Evolutionary conservation across 1,284 basidiomycete genomes (phyloP).

Genomic region (Trichosporon coremiiforme): DNA sequence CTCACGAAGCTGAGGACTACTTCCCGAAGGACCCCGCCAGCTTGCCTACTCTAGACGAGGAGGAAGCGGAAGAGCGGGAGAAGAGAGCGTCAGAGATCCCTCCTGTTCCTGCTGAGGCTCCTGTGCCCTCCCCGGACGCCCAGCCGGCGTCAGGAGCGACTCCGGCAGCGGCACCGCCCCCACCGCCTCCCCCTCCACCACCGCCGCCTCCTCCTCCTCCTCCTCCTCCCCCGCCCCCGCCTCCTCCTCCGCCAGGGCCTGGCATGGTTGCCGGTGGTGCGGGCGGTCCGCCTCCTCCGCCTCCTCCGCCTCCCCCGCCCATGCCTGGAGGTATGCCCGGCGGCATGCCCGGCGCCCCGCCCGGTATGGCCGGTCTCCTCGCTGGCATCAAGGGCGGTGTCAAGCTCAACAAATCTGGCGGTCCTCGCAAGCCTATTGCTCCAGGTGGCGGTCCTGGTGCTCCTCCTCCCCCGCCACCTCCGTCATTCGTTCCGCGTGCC

Average conservation of each 20-base stretch:
- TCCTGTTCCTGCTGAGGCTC: slow-evolving; percentile 1
- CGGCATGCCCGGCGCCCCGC: slow-evolving; percentile 16
- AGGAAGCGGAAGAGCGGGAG: slow-evolving; percentile 34
- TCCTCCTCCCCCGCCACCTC: slow-evolving; percentile 25
- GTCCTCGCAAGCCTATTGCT: slow-evolving; percentile 24
- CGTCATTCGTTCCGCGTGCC: slow-evolving; percentile 40
- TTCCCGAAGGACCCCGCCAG: slow-evolving; percentile 22
- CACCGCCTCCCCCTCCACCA: slow-evolving; percentile 27
- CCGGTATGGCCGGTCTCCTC: slow-evolving; percentile 49
- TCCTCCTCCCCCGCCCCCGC: slow-evolving; percentile 30
- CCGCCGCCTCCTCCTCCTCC: slow-evolving; percentile 32
- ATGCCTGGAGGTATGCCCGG: slow-evolving; percentile 39
- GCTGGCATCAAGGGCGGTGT: slow-evolving; percentile 53
- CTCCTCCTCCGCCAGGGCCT: slow-evolving; percentile 37
- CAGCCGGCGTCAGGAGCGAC: neutral
- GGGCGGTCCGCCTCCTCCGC: slow-evolving; percentile 27
- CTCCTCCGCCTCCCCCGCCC: slow-evolving; percentile 53
- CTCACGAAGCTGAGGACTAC: slow-evolving; percentile 31
- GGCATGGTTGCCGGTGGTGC: neutral
- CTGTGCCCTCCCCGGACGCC: neutral
- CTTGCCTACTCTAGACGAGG: slow-evolving; percentile 58
- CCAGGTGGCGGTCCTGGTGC: slow-evolving; percentile 20
- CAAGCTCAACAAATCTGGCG: slow-evolving; percentile 40
- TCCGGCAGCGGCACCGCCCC: slow-evolving; percentile 20
- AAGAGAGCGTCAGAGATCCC: slow-evolving; percentile 22